These are phyloP conservation scores for Diaporthe sp. DNA, from an alignment of 2,329 filamentous ascomycete genomes.

Conservation along the genomic window DNA sequence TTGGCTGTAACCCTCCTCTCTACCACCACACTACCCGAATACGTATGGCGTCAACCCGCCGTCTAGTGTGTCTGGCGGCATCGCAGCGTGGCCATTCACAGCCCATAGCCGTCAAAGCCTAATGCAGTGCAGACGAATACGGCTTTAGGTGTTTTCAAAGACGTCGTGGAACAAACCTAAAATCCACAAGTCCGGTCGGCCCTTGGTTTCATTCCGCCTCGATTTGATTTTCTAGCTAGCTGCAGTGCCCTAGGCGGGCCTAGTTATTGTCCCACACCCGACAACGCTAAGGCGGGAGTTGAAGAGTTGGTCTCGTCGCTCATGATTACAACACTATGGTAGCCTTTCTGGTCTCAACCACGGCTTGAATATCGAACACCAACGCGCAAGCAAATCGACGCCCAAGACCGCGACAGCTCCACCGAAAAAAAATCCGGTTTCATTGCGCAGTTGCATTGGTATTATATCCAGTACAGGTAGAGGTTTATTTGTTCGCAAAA, in stretches of 20 bases:
- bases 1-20: slow-evolving; percentile 7
- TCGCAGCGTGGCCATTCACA: background rate
- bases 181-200: slow-evolving; percentile 1
- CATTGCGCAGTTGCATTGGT: background rate
- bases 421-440: no score
- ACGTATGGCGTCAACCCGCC: slow-evolving; percentile 8
- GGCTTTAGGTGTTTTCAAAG: background rate
- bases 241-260: background rate
- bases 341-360: no score
- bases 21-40: background rate
- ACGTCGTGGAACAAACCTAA: slow-evolving; percentile 8
- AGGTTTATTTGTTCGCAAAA: no score
- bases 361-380: background rate
- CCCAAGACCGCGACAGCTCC: no score
- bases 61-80: slow-evolving; percentile 18
- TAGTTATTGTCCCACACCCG: background rate
- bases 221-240: background rate
- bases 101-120: background rate
- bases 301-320: background rate
- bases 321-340: background rate
- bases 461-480: no score
- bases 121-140: slow-evolving; percentile 16
- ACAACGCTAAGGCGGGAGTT: background rate
- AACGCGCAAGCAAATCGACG: background rate
- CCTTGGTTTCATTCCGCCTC: background rate